These are phyloP conservation scores for Colletotrichum chlorophyti DNA, from an alignment of 2,329 filamentous ascomycete genomes.

Conservation along the genomic window DNA sequence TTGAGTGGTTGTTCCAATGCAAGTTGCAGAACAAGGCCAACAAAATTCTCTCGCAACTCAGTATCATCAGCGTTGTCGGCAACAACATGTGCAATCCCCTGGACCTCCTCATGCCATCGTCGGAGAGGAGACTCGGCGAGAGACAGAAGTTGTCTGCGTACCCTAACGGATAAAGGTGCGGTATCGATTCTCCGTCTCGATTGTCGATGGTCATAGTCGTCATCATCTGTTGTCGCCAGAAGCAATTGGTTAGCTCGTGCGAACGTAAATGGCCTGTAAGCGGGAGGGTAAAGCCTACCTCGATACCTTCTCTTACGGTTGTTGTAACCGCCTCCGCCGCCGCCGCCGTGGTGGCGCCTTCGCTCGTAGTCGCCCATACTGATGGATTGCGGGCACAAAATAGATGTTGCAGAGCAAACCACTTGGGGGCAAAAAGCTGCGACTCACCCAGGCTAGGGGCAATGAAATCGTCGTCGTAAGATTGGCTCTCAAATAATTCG, in stretches of 20 bases:
- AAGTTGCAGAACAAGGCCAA: slow-evolving; percentile 77
- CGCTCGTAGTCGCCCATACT: slow-evolving; percentile 65
- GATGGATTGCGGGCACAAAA: background rate
- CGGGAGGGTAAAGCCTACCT: slow-evolving; percentile 61
- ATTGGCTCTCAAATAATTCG: background rate
- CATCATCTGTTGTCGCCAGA: slow-evolving; percentile 64
- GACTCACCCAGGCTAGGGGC: background rate
- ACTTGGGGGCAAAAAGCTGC: too few species aligned
- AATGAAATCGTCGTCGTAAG: background rate
- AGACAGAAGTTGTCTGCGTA: slow-evolving; percentile 79
- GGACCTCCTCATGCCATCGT: slow-evolving; percentile 79
- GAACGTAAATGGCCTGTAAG: background rate
- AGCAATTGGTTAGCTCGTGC: background rate
- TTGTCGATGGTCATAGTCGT: slow-evolving; percentile 76
- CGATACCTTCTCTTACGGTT: slow-evolving; percentile 80
- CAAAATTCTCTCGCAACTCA: slow-evolving; percentile 75
- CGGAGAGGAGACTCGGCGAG: slow-evolving; percentile 84
- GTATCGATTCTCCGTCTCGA: slow-evolving; percentile 74
- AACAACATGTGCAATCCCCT: slow-evolving; percentile 76
- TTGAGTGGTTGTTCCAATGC: slow-evolving; percentile 93
- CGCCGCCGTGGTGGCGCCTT: slow-evolving; percentile 52
- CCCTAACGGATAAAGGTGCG: slow-evolving; percentile 69
- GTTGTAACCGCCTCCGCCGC: slow-evolving; percentile 60
- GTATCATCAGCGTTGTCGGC: slow-evolving; percentile 87
- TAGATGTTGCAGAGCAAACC: too few species aligned